phyloP scores from a whole-genome alignment of 306 rosid species.

The Gillenia trifoliata region DNA sequence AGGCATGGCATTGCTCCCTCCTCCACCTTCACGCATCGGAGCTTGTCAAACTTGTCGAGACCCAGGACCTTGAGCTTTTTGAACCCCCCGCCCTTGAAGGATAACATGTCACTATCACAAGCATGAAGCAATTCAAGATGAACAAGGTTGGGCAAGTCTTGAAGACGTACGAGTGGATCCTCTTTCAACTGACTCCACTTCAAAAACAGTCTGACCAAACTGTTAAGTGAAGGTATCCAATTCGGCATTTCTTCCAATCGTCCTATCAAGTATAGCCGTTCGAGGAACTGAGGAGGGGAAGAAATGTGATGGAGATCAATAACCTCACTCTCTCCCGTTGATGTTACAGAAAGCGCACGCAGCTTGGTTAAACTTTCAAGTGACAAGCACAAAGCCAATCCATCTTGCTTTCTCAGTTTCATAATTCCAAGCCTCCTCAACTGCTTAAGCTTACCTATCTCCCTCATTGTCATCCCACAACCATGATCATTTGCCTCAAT shows the following conservation, averaged over 20 bases:
- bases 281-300: conserved; percentile 34
- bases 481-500: conserved; percentile 19
- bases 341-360: conserved; percentile 21
- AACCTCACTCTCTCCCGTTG: conserved; percentile 17
- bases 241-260: conserved; percentile 28
- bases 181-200: conserved; percentile 29
- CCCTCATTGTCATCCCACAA: conserved; percentile 7
- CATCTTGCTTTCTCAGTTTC: conserved; percentile 21
- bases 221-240: conserved; percentile 33
- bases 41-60: conserved; percentile 52
- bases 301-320: conserved; percentile 31
- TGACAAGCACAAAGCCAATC: conserved; percentile 28
- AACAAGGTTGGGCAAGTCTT: conserved; percentile 25
- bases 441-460: conserved; percentile 26
- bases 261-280: conserved; percentile 37
- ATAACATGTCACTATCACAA: conserved; percentile 43
- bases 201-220: conserved; percentile 24
- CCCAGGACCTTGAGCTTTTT: conserved; percentile 57
- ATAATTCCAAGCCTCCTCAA: conserved; percentile 32
- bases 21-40: conserved; percentile 37
- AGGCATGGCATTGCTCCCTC: conserved; percentile 57
- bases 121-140: conserved; percentile 39
- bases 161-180: conserved; percentile 26
- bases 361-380: conserved; percentile 17
- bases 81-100: conserved; percentile 44